Conservation (phyloP, 2,329 filamentous ascomycete genomes). For the Chaetothyriales sp. region DNA sequence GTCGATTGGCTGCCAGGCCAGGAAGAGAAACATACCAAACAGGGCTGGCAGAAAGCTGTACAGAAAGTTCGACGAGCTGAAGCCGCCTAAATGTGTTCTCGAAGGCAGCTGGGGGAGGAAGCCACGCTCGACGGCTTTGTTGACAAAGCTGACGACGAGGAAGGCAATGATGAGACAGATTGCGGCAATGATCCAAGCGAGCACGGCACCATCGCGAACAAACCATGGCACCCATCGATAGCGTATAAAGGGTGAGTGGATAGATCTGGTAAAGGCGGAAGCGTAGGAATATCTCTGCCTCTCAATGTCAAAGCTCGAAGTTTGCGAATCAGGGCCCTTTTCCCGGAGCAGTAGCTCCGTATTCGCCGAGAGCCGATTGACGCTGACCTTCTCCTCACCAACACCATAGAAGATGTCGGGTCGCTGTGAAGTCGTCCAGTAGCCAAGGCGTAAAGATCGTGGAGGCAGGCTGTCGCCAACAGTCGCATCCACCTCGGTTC, state of each 20-base stretch:
- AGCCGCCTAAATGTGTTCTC: constrained; percentile 48
- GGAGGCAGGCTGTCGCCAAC: constrained; percentile 37
- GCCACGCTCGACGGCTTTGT: constrained; percentile 50
- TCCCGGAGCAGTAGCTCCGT: constrained; percentile 32
- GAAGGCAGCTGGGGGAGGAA: constrained; percentile 58
- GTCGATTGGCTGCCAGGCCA: constrained; percentile 47
- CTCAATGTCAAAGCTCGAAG: constrained; percentile 27
- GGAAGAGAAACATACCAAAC: constrained; percentile 46
- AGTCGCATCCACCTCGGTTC: constrained; percentile 46
- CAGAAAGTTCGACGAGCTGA: constrained; percentile 77
- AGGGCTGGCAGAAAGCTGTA: constrained; percentile 54
- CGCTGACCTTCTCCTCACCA: constrained; percentile 47
- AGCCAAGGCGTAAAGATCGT: constrained; percentile 62
- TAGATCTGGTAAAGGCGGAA: constrained; percentile 36
- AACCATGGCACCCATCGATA: constrained; percentile 66
- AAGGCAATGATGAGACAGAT: constrained; percentile 54
- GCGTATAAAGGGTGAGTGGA: constrained; percentile 41
- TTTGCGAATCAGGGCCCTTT: constrained; percentile 13
- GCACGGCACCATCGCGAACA: constrained; percentile 51
- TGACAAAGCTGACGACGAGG: constrained; percentile 65
- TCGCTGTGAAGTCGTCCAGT: constrained; percentile 61
- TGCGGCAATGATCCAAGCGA: constrained; percentile 50
- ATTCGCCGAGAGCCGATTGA: constrained; percentile 37
- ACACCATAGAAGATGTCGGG: constrained; percentile 66
- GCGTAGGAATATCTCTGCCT: constrained; percentile 25